Base-by-base conservation (phyloP, 108 stramenopile species). In the Skeletonema potamos region DNA sequence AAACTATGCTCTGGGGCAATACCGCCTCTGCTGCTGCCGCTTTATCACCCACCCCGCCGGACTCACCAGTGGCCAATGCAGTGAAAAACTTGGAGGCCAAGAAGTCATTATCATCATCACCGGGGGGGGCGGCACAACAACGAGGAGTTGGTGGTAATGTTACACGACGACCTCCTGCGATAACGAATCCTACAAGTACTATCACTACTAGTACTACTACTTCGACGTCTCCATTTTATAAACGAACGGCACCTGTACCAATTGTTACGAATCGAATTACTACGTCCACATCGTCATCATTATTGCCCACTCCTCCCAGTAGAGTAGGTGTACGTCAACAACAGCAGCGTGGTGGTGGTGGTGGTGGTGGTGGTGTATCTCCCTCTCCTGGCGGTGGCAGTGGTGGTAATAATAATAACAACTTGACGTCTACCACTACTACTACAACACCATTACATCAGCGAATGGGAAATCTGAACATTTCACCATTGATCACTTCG, bases 201-300 rank as follows among this genome's bases (percentile, higher is more conserved):
- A n/a, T n/a, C n/a, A n/a, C n/a, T n/a, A n/a, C n/a, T n/a, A n/a
- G n/a, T n/a, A n/a, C n/a, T n/a, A n/a, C 18, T 4, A 15, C 48
- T n/a, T 51, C 48, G 48, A 20, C 58, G 17, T 51, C 61, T 27
- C 77, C 77, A 51, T 70, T 66, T 29, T 78, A 78, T 37, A 78
- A 78, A 56, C 62, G 69, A 6, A 78, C 70, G 33, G 77, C 77
- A 7, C 77, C 77, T 20, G 70, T 70, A 1, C 69, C 68, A 37
- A 58, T 78, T 30, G 57, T 70, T 0, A 27, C 41, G 37, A n/a
- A n/a, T n/a, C n/a, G n/a, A n/a, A n/a, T n/a, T n/a, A 56, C 32
- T 20, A 32, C 66, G 27, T 18, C 66, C 12, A 33, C n/a, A 59
- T 39, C 24, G 34, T 43, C 54, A 9, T 28, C 58, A 6, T 26